A percentile compares a stretch with the other conserved stretches of the same genome.
phyloP scores from a whole-genome alignment of 805 yeast genomes.

The Ogataea paraovalis region DNA sequence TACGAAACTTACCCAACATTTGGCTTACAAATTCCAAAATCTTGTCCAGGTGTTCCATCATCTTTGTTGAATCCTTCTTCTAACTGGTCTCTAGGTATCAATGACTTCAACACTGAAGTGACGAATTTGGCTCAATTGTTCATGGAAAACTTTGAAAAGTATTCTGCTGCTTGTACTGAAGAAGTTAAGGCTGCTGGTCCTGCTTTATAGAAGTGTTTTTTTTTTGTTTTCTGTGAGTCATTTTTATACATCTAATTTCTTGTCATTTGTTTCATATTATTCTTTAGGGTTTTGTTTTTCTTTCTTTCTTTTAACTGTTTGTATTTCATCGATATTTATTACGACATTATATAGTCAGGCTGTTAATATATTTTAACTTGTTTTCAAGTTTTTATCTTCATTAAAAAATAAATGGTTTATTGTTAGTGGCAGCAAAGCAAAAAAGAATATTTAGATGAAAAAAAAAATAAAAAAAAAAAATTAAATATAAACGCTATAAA shows the following conservation, averaged over 20 bases:
- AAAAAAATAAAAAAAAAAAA: neutral
- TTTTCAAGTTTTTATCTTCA: too few species aligned
- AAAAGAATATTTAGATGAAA: neutral
- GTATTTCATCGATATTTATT: neutral
- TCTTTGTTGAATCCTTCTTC: conserved; percentile 83
- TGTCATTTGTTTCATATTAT: conserved; percentile 1
- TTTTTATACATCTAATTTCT: neutral
- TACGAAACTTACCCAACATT: conserved; percentile 84
- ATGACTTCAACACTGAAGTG: conserved; percentile 52
- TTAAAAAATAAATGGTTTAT: too few species aligned
- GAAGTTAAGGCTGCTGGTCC: conserved; percentile 97
- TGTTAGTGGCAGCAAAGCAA: neutral
- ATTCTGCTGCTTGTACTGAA: conserved; percentile 72
- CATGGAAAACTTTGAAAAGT: conserved; percentile 81
- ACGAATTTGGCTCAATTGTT: conserved; percentile 70
- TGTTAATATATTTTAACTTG: neutral
- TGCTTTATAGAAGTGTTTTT: conserved; percentile 31
- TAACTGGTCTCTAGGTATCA: conserved; percentile 65
- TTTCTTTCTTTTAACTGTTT: neutral
- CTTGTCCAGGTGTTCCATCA: conserved; percentile 76
- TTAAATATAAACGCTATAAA: neutral
- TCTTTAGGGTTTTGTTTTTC: neutral
- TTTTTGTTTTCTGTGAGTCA: neutral
- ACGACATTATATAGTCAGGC: neutral
- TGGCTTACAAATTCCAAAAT: conserved; percentile 81